Evolutionary conservation across 768 basidiomycete genomes (phyloP).

Genomic region (Macrolepiota dolichaula): DNA sequence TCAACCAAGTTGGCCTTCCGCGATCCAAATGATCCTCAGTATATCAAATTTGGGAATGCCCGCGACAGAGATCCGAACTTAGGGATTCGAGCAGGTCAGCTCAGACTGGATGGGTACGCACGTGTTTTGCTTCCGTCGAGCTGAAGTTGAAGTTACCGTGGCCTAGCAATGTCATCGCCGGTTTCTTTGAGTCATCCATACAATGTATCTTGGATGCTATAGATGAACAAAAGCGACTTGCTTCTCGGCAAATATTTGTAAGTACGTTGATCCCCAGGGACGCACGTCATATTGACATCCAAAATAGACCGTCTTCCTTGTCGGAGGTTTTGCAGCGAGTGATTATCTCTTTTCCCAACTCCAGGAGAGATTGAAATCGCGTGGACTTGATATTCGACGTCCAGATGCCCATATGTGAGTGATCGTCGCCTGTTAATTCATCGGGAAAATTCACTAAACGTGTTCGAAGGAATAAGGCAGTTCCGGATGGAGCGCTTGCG

Average conservation of each 20-base stretch:
- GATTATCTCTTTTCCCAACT: slow-evolving; percentile 43
- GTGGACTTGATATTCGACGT: slow-evolving; percentile 34
- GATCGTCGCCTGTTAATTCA: background rate
- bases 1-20: slow-evolving; percentile 43
- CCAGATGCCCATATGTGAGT: slow-evolving; percentile 47
- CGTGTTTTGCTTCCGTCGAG: background rate
- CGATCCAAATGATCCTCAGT: slow-evolving; percentile 36
- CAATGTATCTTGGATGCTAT: slow-evolving; percentile 20
- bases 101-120: slow-evolving; percentile 36
- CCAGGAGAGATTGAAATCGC: slow-evolving; percentile 27
- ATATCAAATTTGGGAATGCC: slow-evolving; percentile 43
- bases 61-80: slow-evolving; percentile 34
- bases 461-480: background rate
- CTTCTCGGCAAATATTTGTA: background rate
- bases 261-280: background rate
- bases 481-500: slow-evolving; percentile 28
- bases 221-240: slow-evolving; percentile 14
- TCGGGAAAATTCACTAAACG: background rate
- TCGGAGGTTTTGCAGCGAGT: slow-evolving; percentile 53
- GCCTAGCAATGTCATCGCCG: slow-evolving; percentile 19
- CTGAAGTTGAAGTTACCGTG: background rate
- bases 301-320: slow-evolving; percentile 35
- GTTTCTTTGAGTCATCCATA: slow-evolving; percentile 26
- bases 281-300: background rate
- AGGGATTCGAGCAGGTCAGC: slow-evolving; percentile 42